Evolutionary conservation across 805 yeast genomes (phyloP).

Genomic region (Blastobotrys terrestris): DNA sequence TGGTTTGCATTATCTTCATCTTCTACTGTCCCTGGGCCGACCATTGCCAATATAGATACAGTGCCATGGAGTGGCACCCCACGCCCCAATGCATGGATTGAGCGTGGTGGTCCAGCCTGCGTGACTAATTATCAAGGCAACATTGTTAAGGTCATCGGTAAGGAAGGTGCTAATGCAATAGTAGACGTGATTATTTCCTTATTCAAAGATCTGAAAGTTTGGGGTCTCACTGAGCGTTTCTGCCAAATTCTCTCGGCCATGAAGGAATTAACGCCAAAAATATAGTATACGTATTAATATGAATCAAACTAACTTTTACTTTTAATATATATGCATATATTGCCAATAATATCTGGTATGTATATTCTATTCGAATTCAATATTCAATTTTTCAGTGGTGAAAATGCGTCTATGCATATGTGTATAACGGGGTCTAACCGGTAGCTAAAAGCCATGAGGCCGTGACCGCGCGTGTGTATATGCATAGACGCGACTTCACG

Average conservation of each 20-base stretch:
- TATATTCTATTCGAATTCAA: no score
- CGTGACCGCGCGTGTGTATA: no score
- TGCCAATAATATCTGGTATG: no score
- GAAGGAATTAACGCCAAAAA: neutral
- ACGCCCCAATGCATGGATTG: slow-evolving; percentile 14
- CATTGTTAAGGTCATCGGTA: slow-evolving; percentile 11
- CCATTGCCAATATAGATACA: slow-evolving; percentile 6
- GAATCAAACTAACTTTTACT: neutral
- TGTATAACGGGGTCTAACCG: no score
- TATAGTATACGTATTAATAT: no score
- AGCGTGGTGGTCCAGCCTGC: slow-evolving; percentile 16
- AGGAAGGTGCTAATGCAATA: slow-evolving; percentile 11
- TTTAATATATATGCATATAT: neutral
- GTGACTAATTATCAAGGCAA: slow-evolving; percentile 10
- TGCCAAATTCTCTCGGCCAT: slow-evolving; percentile 7
- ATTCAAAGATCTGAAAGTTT: slow-evolving; percentile 8
- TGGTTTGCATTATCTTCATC: slow-evolving; percentile 17
- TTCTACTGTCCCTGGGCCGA: slow-evolving; percentile 5
- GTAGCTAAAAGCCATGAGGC: no score
- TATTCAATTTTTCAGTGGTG: no score
- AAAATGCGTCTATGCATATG: no score
- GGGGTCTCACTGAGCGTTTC: slow-evolving; percentile 22
- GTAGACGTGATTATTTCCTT: slow-evolving; percentile 10
- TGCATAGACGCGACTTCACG: no score
- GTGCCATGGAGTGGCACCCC: slow-evolving; percentile 8